phyloP scores from a whole-genome alignment of 2,329 filamentous ascomycete genomes.

The Fusarium liriodendri region DNA sequence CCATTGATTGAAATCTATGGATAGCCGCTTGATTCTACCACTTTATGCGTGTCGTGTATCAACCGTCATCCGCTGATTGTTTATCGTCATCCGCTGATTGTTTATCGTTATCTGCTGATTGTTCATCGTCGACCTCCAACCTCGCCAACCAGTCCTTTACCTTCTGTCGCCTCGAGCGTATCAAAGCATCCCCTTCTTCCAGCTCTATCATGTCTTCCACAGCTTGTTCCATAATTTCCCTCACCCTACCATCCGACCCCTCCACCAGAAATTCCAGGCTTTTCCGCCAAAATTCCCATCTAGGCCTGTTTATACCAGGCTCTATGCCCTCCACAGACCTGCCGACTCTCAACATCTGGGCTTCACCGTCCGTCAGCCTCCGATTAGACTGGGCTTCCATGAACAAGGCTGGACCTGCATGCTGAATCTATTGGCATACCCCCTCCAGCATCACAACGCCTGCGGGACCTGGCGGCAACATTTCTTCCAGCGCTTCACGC shows the following conservation, averaged over 20 bases:
- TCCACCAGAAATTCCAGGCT: slow-evolving; percentile 39
- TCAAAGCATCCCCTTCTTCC: slow-evolving; percentile 12
- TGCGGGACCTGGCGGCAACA: slow-evolving; percentile 20
- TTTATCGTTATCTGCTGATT: neutral
- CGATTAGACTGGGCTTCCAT: slow-evolving; percentile 16
- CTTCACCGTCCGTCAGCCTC: slow-evolving; percentile 35
- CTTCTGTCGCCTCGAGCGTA: neutral
- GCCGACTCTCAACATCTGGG: slow-evolving; percentile 35
- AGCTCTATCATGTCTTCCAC: slow-evolving; percentile 38
- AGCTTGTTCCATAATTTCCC: slow-evolving; percentile 32
- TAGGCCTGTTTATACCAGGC: slow-evolving; percentile 40
- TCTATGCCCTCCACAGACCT: slow-evolving; percentile 24
- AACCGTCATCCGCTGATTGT: neutral
- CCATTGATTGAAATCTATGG: neutral
- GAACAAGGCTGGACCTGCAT: slow-evolving; percentile 44
- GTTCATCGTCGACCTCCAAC: neutral
- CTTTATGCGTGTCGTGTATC: neutral
- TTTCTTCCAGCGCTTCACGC: slow-evolving; percentile 46
- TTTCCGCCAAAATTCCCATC: slow-evolving; percentile 48
- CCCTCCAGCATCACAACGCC: slow-evolving; percentile 37
- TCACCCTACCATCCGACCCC: slow-evolving; percentile 31
- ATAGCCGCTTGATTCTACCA: neutral
- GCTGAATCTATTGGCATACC: slow-evolving; percentile 45
- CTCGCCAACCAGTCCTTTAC: neutral
- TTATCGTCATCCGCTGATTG: neutral